A percentile compares a stretch with the other conserved stretches of the same genome.
phyloP scores from a whole-genome alignment of 2,329 filamentous ascomycete genomes.

The Monascus ruber region DNA sequence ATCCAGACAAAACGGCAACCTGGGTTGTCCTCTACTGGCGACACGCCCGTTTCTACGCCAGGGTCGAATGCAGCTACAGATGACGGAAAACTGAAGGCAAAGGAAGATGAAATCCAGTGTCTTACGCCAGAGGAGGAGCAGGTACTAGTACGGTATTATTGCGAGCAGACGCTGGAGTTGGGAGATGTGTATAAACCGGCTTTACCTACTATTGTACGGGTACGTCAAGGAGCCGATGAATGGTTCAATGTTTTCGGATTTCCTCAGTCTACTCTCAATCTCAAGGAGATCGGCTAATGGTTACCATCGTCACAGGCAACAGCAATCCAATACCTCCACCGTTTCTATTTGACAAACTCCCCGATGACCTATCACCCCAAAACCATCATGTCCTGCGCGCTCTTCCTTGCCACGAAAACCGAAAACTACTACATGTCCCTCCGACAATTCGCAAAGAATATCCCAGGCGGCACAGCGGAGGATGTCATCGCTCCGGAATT shows the following conservation, averaged over 20 bases:
- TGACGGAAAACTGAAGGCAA: conserved; percentile 21
- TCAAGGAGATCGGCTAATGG: conserved; percentile 15
- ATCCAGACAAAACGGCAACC: conserved; percentile 35
- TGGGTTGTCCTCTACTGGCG: conserved; percentile 19
- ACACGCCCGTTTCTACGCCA: conserved; percentile 11
- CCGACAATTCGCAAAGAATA: conserved; percentile 55
- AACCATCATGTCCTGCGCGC: conserved; percentile 74
- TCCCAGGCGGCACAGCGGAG: conserved; percentile 61
- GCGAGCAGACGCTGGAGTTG: conserved; percentile 47
- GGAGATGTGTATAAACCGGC: conserved; percentile 47
- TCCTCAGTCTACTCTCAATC: too few relatives aligned
- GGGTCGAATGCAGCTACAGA: conserved; percentile 17
- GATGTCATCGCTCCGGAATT: conserved; percentile 87
- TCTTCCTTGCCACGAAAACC: conserved; percentile 90
- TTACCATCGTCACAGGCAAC: conserved; percentile 54
- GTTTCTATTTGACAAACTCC: conserved; percentile 93
- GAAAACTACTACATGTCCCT: conserved; percentile 69
- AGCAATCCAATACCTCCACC: conserved; percentile 76
- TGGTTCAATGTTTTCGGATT: too few relatives aligned
- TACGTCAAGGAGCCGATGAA: conserved; percentile 23
- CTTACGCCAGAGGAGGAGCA: conserved; percentile 75
- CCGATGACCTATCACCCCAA: conserved; percentile 93
- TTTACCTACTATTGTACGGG: conserved; percentile 50
- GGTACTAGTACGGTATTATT: conserved; percentile 70
- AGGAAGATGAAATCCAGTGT: conserved; percentile 53